Percentiles rank a stretch among this genome's conserved stretches.
phyloP scores from a whole-genome alignment of 495 filamentous ascomycete genomes.

The Tuber calosporum region DNA sequence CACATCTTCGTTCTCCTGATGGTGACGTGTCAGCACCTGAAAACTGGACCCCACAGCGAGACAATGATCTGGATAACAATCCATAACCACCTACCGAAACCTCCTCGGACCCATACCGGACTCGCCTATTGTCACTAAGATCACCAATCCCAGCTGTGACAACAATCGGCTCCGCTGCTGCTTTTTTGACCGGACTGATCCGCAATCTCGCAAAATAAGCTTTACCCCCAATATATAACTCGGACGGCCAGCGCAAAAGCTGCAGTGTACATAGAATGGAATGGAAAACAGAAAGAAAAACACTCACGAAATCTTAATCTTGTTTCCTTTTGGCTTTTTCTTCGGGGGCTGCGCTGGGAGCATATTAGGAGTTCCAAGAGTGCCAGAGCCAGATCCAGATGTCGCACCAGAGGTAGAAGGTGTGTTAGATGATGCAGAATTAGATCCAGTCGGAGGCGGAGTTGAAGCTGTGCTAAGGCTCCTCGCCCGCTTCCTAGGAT shows the following conservation, averaged over 20 bases:
- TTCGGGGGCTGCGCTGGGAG: conserved; percentile 30
- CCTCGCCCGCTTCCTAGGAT: conserved; percentile 36
- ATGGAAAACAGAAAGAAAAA: conserved; percentile 21
- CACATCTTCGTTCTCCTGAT: conserved; percentile 73
- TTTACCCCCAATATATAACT: conserved; percentile 1
- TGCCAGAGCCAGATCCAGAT: conserved; percentile 19
- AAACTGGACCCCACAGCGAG: conserved; percentile 5
- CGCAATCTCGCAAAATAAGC: conserved; percentile 27
- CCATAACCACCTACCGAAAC: conserved; percentile 38
- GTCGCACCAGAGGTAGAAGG: conserved; percentile 28
- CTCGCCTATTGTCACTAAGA: conserved; percentile 37
- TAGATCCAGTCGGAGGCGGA: conserved; percentile 18
- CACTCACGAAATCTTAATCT: conserved; percentile 40
- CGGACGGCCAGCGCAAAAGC: neutral
- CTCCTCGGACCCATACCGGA: conserved; percentile 41
- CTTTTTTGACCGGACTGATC: conserved; percentile 39
- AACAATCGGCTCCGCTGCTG: conserved; percentile 36
- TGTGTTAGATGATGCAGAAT: conserved; percentile 30
- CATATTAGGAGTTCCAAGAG: conserved; percentile 13
- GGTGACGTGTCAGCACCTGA: conserved; percentile 43
- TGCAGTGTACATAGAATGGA: conserved; percentile 12
- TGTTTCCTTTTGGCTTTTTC: conserved; percentile 40
- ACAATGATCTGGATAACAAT: conserved; percentile 8
- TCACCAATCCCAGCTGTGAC: conserved; percentile 42
- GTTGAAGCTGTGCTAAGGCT: conserved; percentile 35